A percentile compares a stretch with the other conserved stretches of the same genome.
phyloP scores from a whole-genome alignment of 768 basidiomycete species.

The Ramaria sp. region DNA sequence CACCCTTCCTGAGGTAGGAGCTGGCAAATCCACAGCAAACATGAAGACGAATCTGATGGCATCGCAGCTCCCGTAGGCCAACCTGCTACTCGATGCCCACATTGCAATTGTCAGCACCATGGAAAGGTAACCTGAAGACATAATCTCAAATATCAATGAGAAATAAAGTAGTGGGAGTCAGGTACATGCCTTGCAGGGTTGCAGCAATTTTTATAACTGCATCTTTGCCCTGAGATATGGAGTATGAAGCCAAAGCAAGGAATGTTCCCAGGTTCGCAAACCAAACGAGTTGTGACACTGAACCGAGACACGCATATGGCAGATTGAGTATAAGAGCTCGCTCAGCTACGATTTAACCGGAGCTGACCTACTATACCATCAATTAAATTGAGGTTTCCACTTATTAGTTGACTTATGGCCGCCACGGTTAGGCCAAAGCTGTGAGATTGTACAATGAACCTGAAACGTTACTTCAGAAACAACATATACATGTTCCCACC shows the following conservation, averaged over 20 bases:
- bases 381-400: not conserved
- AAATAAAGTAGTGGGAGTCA: not conserved
- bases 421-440: not conserved
- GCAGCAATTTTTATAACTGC: not conserved
- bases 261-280: slow-evolving; percentile 2
- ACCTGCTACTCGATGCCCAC: not conserved
- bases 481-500: not conserved
- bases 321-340: not conserved
- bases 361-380: not conserved
- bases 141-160: not conserved
- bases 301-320: not conserved
- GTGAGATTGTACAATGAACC: not conserved
- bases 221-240: not conserved
- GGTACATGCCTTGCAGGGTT: not conserved
- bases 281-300: not conserved
- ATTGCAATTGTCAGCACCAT: not conserved
- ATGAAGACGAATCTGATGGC: not conserved
- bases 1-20: not conserved
- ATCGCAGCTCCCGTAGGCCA: not conserved
- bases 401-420: not conserved
- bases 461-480: not conserved
- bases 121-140: not conserved
- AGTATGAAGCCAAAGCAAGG: slow-evolving; percentile 4
- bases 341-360: not conserved
- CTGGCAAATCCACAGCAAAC: not conserved